phyloP scores from a whole-genome alignment of 441 rosid species.

The Pelargonium cotyledonis region DNA sequence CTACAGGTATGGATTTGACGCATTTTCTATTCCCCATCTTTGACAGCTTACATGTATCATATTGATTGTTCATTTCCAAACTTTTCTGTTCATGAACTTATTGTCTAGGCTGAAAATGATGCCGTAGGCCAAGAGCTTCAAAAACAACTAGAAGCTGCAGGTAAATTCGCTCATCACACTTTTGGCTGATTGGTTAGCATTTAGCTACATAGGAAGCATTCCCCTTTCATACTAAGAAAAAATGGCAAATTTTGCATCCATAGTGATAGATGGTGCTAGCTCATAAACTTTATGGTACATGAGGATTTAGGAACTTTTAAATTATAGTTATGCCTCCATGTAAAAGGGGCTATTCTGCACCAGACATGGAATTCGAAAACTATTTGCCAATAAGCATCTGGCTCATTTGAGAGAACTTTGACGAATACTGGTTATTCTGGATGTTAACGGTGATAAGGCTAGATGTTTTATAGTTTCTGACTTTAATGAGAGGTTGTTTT shows the following conservation, averaged over 20 bases:
- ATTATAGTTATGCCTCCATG: neutral
- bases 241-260: neutral
- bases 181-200: neutral
- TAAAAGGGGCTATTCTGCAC: neutral
- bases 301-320: neutral
- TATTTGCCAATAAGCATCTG: too few species aligned
- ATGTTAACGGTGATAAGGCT: too few species aligned
- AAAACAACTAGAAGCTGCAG: slow-evolving; percentile 87
- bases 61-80: neutral
- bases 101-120: slow-evolving; percentile 67
- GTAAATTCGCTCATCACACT: slow-evolving; percentile 27
- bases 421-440: too few species aligned
- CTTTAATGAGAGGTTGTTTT: too few species aligned
- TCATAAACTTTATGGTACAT: neutral
- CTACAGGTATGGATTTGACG: slow-evolving; percentile 44
- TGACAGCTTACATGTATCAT: neutral
- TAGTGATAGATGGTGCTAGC: neutral
- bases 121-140: slow-evolving; percentile 78
- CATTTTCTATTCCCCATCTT: slow-evolving; percentile 6
- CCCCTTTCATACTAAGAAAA: neutral
- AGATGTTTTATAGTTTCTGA: too few species aligned
- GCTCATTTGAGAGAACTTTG: too few species aligned
- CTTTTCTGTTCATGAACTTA: slow-evolving; percentile 9
- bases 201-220: neutral
- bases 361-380: neutral